These are phyloP conservation scores for Celoporthe dispersa DNA, from an alignment of 2,329 filamentous ascomycete genomes.

Conservation along the genomic window DNA sequence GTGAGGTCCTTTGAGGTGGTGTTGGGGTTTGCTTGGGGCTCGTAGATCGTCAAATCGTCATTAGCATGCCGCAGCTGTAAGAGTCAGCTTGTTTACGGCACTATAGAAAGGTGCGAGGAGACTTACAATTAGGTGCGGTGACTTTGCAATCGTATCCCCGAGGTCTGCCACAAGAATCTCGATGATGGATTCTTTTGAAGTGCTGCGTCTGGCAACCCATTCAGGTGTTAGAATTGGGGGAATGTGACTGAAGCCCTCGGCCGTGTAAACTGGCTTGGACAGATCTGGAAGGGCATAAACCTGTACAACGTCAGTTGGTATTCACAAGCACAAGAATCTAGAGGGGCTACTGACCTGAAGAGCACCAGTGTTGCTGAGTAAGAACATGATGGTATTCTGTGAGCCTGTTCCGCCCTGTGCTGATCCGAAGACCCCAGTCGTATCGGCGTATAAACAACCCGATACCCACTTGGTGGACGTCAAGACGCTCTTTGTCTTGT, in stretches of 20 bases:
- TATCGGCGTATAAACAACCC: slow-evolving; percentile 81
- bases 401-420: slow-evolving; percentile 44
- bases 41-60: slow-evolving; percentile 86
- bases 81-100: not conserved
- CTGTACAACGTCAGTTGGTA: slow-evolving; percentile 47
- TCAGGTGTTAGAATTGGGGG: slow-evolving; percentile 77
- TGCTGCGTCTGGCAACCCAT: slow-evolving; percentile 70
- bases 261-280: slow-evolving; percentile 70
- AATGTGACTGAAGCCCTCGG: slow-evolving; percentile 77
- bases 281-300: slow-evolving; percentile 79
- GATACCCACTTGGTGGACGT: slow-evolving; percentile 75
- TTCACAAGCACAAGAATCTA: not conserved
- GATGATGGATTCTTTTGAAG: slow-evolving; percentile 71
- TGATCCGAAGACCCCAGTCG: slow-evolving; percentile 57
- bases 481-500: slow-evolving; percentile 62
- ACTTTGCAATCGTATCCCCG: slow-evolving; percentile 71
- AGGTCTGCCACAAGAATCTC: slow-evolving; percentile 86
- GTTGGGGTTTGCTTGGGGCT: slow-evolving; percentile 66
- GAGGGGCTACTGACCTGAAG: slow-evolving; percentile 64
- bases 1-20: slow-evolving; percentile 51
- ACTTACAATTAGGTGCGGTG: slow-evolving; percentile 81
- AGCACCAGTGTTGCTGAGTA: slow-evolving; percentile 75
- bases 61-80: slow-evolving; percentile 73
- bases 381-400: slow-evolving; percentile 70
- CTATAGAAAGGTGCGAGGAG: not conserved